Percentiles rank a stretch among this genome's conserved stretches.
Evolutionary conservation across 345 rosid species (phyloP).

Genomic region (Pistacia integerrima): DNA sequence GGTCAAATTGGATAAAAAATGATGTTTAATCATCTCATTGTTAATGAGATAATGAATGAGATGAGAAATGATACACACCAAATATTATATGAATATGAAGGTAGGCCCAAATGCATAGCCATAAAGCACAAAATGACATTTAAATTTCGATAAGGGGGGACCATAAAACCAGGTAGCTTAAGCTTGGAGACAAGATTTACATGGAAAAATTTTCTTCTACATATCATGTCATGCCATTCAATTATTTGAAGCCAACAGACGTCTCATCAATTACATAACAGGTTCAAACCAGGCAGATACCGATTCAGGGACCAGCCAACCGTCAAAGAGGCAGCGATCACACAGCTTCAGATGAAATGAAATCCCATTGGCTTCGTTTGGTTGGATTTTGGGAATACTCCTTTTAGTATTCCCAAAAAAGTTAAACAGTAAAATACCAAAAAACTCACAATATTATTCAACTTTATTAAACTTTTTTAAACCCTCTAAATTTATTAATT

Average conservation of each 20-base stretch:
- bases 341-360: too few species aligned
- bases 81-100: neutral
- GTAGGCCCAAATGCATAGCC: constrained; percentile 16
- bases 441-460: too few species aligned
- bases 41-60: neutral
- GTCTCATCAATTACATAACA: too few species aligned
- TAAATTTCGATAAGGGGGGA: constrained; percentile 20
- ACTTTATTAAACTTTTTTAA: too few species aligned
- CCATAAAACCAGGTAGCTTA: neutral
- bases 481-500: too few species aligned
- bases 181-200: neutral
- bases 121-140: neutral
- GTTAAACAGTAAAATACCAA: too few species aligned
- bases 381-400: too few species aligned
- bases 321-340: too few species aligned
- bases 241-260: neutral
- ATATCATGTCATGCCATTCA: neutral
- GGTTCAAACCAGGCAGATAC: too few species aligned
- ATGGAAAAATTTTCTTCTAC: neutral
- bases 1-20: neutral
- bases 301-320: too few species aligned
- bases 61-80: neutral
- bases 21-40: neutral
- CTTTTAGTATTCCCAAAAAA: too few species aligned
- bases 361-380: too few species aligned